A percentile compares a stretch with the other conserved stretches of the same genome.
Evolutionary conservation across 2,329 filamentous ascomycete genomes (phyloP).

Genomic region (Huntiella savannae): DNA sequence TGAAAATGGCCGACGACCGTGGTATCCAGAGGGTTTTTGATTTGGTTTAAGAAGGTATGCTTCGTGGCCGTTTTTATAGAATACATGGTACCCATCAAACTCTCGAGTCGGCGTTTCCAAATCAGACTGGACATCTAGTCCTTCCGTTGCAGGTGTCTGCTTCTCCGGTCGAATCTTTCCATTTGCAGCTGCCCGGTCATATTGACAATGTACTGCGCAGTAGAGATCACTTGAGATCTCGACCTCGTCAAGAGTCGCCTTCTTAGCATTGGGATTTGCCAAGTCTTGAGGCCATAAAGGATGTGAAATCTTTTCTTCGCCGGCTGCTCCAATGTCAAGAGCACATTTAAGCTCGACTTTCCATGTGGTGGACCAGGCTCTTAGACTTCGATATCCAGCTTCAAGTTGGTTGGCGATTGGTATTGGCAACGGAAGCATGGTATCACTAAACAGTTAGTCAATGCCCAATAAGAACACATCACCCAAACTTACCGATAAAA

Average conservation of each 20-base stretch:
- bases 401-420: slow-evolving; percentile 81
- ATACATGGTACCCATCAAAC: slow-evolving; percentile 61
- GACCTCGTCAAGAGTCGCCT: slow-evolving; percentile 17
- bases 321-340: slow-evolving; percentile 69
- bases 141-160: background rate
- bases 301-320: slow-evolving; percentile 80
- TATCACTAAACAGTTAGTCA: slow-evolving; percentile 33
- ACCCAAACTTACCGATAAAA: slow-evolving; percentile 52
- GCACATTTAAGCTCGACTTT: slow-evolving; percentile 77
- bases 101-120: slow-evolving; percentile 24
- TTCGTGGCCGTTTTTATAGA: slow-evolving; percentile 59
- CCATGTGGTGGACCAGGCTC: slow-evolving; percentile 85
- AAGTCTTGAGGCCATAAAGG: slow-evolving; percentile 49
- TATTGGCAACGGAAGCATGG: slow-evolving; percentile 75
- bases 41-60: slow-evolving; percentile 79
- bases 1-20: slow-evolving; percentile 59
- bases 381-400: slow-evolving; percentile 69
- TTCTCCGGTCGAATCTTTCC: slow-evolving; percentile 19
- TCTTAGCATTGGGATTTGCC: slow-evolving; percentile 10
- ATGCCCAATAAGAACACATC: background rate
- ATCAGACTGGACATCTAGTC: slow-evolving; percentile 15
- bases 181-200: slow-evolving; percentile 38
- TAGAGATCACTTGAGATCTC: slow-evolving; percentile 34
- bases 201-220: slow-evolving; percentile 40
- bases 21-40: slow-evolving; percentile 67